Base-by-base conservation (phyloP, 345 rosid genomes). In the Bruguiera parviflora region DNA sequence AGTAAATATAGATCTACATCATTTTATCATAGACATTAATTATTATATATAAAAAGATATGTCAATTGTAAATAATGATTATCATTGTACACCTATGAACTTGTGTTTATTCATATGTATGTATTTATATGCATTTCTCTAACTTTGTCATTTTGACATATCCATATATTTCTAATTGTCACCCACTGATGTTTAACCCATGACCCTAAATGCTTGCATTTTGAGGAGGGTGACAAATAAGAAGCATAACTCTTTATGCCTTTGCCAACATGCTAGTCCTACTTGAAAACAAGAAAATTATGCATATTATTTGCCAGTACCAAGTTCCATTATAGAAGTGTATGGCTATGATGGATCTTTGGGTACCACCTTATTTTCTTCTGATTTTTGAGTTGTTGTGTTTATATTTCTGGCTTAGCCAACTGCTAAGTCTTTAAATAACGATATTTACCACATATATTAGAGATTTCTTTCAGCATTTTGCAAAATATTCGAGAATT, bases 281-380 rank as follows among this genome's bases (percentile, higher is more conserved):
- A 7, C 0, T 37, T 2, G 2, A 37, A 8, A 7, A 37, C 3
- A 37, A 37, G 9, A 8, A 94, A 76, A 68, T 94, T 83, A 86
- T 94, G 93, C 92, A 83, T 59, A 91, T 76, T 61, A 83, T 94
- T 71, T 92, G 96, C 52, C 86, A 89, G 65, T 94, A 94, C 78
- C 90, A 89, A 83, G 84, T 94, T 73, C 97, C 98, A 11, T 71
- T 94, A 65, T 97, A 94, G 83, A 94, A 79, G 82, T 94, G 89
- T 81, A 86, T 91, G 97, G 89, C 89, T 69, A 89, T 91, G 98
- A 91, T 89, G 96, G 98, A 94, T 81, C 91, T 94, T 80, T 96
- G 89, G 93, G 98, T 91, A 78, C 37, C 49, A 3, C 2, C 39
- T 27, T 29, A 8, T 21, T 63, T 59, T 62, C 7, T 6, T 10